Evolutionary conservation across 192 early-diverging fungal genomes (phyloP), one percentile per base, ranked within the genome.

Genomic region (Backusella tuberculispora): DNA sequence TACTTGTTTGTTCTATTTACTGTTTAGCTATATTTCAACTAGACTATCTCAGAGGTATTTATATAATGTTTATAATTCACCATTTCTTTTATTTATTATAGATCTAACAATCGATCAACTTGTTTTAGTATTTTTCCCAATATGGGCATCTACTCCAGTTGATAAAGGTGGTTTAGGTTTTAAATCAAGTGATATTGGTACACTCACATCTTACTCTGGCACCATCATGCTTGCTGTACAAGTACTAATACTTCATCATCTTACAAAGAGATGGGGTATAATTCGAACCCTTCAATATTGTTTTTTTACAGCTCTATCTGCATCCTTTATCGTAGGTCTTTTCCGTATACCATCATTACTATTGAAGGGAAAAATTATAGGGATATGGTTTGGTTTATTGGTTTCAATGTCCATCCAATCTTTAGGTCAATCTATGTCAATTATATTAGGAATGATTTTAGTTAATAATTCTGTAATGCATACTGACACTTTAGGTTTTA

Each of bases 111-210:
- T 15, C 5, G 9, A 43, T 37, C 34, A 66, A 71, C 60, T 66
- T 21, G 47, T 29, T 46, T 42, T 37, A 79, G 78, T 71, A 72
- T 47, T 79, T 5, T 71, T 74, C 12, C 69, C 78, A 44, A 66
- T 71, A 19, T 79, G 73, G 78, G 53, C 74, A 43, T 68, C 78
- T 2, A 79, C 66, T 13, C 63, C 44, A 6, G 50, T 76, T 4
- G 41, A 43, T 5, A 73, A 80, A 6, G 89, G 89, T 63, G 89
- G 89, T 0, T 73, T 90, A 2, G 89, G 85, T 0, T 84, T 88
- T 63, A 74, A 72, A 42, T 71, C 86, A 0, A 76, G 80, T 13
- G 74, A 72, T 21, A 89, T 90, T 65, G 89, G 89, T 2, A 73
- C 83, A 7, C 79, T 85, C 0, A 50, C 88, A 47, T 76, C 86